Evolutionary conservation across 768 basidiomycete species (phyloP).

Genomic region (Scleroderma bovista): DNA sequence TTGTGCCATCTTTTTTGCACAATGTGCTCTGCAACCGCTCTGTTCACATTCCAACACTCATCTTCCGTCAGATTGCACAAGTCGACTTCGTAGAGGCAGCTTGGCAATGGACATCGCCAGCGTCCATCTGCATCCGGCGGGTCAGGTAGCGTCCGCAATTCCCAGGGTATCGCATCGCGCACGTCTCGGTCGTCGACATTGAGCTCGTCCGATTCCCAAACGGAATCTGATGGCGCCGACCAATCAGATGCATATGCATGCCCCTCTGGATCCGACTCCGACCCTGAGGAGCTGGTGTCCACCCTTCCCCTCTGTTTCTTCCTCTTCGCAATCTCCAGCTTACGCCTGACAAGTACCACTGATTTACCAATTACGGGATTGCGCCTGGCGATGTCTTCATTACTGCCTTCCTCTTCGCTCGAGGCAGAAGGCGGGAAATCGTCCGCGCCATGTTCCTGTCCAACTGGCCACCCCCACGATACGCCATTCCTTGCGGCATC

Average conservation of each 20-base stretch:
- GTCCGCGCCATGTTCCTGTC: constrained; percentile 4
- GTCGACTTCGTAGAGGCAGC: constrained; percentile 43
- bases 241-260: constrained; percentile 52
- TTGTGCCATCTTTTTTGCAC: constrained; percentile 31
- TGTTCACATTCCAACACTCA: constrained; percentile 22
- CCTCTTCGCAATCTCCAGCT: constrained; percentile 12
- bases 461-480: constrained; percentile 19
- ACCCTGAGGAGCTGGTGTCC: constrained; percentile 9
- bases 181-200: constrained; percentile 19
- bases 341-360: constrained; percentile 11
- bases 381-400: constrained; percentile 10
- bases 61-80: constrained; percentile 37
- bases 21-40: constrained; percentile 19
- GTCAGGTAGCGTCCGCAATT: constrained; percentile 31
- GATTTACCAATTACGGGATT: constrained; percentile 28
- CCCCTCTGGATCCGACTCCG: constrained; percentile 21
- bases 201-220: constrained; percentile 32
- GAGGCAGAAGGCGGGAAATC: constrained; percentile 7
- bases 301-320: background rate
- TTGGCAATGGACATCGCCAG: constrained; percentile 47
- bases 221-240: constrained; percentile 43
- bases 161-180: constrained; percentile 30
- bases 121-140: constrained; percentile 39
- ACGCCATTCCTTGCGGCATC: constrained; percentile 23
- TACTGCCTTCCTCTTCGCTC: background rate